These are phyloP conservation scores for Brassica nigra DNA, from an alignment of 345 rosid genomes.

Conservation along the genomic window DNA sequence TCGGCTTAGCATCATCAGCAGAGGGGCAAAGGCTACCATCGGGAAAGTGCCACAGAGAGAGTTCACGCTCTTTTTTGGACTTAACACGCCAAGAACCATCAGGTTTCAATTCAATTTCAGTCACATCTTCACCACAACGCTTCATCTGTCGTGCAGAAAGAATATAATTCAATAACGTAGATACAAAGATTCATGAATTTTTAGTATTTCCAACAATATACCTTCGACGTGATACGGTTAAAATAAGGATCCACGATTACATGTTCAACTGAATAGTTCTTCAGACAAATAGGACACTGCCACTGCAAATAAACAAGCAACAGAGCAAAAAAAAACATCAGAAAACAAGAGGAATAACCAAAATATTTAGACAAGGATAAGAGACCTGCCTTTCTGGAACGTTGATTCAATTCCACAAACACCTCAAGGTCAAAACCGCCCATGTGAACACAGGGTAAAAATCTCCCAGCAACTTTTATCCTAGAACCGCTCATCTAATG, in stretches of 20 bases:
- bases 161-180: slow-evolving; percentile 15
- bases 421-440: slow-evolving; percentile 97
- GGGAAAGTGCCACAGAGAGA: slow-evolving; percentile 79
- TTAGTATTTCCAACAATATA: slow-evolving; percentile 28
- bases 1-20: slow-evolving; percentile 49
- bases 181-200: slow-evolving; percentile 11
- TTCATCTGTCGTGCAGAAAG: slow-evolving; percentile 58
- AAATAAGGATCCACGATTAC: slow-evolving; percentile 89
- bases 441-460: slow-evolving; percentile 93
- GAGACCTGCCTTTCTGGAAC: slow-evolving; percentile 87
- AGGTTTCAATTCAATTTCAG: slow-evolving; percentile 89
- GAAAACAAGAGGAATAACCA: slow-evolving; percentile 17
- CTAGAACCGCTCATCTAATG: slow-evolving; percentile 95
- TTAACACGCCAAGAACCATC: slow-evolving; percentile 98
- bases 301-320: slow-evolving; percentile 59
- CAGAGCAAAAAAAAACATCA: slow-evolving; percentile 18
- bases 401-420: slow-evolving; percentile 94
- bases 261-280: slow-evolving; percentile 84
- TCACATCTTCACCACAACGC: slow-evolving; percentile 78
- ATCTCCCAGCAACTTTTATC: slow-evolving; percentile 96
- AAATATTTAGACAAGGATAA: neutral
- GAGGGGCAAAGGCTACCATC: slow-evolving; percentile 61
- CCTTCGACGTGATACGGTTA: slow-evolving; percentile 85
- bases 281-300: slow-evolving; percentile 97
- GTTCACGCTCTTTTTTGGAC: slow-evolving; percentile 73